Evolutionary conservation across 139 green algal genomes (phyloP).

Genomic region (Limnomonas spitsbergensis): DNA sequence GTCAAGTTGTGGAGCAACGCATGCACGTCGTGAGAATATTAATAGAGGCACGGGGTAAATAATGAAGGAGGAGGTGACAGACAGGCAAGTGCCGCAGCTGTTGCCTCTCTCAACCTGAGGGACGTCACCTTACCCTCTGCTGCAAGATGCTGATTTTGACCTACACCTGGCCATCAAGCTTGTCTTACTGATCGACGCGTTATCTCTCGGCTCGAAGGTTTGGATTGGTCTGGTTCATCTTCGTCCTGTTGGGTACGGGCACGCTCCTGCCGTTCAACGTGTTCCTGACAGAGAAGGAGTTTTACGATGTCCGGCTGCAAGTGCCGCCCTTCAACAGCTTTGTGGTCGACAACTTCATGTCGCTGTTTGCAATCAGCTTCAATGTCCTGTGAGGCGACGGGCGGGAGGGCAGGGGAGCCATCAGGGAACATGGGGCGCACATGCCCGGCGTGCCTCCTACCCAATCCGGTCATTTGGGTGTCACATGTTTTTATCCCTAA

Average conservation of each 20-base stretch:
- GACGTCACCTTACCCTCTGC: not conserved
- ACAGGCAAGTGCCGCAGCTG: constrained; percentile 11
- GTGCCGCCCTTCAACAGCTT: constrained; percentile 25
- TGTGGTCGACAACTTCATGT: constrained; percentile 51
- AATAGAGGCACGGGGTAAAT: not conserved
- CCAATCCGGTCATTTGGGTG: too few relatives aligned
- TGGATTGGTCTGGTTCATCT: constrained; percentile 44
- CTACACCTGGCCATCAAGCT: not conserved
- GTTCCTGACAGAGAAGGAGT: constrained; percentile 52
- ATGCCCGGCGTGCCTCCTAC: too few relatives aligned
- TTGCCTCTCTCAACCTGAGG: not conserved
- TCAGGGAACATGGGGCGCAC: too few relatives aligned
- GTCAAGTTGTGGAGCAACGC: not conserved
- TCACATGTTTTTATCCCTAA: too few relatives aligned
- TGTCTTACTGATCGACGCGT: not conserved
- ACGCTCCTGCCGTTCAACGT: constrained; percentile 48
- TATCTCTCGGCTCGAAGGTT: constrained; percentile 21
- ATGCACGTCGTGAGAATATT: not conserved
- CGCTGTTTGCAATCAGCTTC: constrained; percentile 35
- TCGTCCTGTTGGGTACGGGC: constrained; percentile 39
- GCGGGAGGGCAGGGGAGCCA: too few relatives aligned
- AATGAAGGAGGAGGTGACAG: constrained; percentile 26
- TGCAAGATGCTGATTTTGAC: constrained; percentile 6
- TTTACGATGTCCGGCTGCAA: constrained; percentile 47
- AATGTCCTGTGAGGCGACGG: constrained; percentile 33